Evolutionary conservation across 2,329 filamentous ascomycete species (phyloP).

Genomic region (Curvularia verruculosa): DNA sequence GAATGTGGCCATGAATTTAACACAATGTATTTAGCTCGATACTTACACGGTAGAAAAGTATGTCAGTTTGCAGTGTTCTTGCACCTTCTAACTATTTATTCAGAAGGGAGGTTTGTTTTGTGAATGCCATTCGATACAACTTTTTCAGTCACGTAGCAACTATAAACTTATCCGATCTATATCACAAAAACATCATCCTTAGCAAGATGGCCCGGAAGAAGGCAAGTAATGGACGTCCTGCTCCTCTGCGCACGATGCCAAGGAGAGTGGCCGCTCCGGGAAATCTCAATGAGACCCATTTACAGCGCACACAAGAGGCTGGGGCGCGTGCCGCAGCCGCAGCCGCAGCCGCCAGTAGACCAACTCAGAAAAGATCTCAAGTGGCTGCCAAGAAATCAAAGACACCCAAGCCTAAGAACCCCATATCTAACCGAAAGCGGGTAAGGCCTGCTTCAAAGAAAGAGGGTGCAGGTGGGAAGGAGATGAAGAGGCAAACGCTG

Average conservation of each 20-base stretch:
- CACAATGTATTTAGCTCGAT: conserved; percentile 11
- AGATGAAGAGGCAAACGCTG: not conserved
- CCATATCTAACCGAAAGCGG: not conserved
- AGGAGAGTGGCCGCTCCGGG: not conserved
- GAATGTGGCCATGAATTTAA: conserved; percentile 3
- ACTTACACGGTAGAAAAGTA: not conserved
- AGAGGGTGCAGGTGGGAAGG: not conserved
- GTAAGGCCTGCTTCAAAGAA: not conserved
- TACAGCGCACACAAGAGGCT: not conserved
- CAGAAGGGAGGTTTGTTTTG: not conserved
- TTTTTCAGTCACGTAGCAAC: not conserved
- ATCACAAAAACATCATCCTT: not conserved
- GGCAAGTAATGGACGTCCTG: not conserved
- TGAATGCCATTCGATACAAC: not conserved
- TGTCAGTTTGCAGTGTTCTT: not conserved
- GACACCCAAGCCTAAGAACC: not conserved
- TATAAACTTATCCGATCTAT: not conserved
- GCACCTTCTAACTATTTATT: not conserved
- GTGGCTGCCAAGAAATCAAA: not conserved
- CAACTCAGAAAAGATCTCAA: not conserved
- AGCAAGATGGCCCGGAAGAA: not conserved
- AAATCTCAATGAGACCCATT: not conserved
- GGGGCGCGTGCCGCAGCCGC: not conserved
- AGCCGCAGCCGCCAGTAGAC: not conserved
- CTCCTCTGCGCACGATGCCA: not conserved